Conservation (phyloP, 176 grass and related monocot genomes). For the Dactylis glomerata region DNA sequence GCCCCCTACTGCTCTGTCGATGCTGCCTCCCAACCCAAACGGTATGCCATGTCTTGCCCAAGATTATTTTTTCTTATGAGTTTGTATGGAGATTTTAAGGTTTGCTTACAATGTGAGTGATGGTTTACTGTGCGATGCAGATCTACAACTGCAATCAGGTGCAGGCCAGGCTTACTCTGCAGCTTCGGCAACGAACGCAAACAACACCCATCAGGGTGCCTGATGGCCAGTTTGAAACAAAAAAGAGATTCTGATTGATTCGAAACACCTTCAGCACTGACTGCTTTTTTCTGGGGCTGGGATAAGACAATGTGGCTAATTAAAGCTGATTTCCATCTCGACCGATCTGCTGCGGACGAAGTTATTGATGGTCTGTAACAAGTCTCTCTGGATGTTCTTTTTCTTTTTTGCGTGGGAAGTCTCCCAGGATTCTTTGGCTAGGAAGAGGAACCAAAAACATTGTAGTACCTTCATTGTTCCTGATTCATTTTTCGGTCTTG, state of each 20-base stretch:
- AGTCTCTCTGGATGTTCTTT: constrained; percentile 21
- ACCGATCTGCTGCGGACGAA: constrained; percentile 42
- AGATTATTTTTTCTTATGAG: neutral
- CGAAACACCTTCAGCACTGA: constrained; percentile 7
- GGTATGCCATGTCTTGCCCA: constrained; percentile 1
- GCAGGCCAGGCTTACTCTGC: constrained; percentile 17
- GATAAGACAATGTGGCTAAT: neutral
- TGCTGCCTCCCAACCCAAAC: constrained; percentile 28
- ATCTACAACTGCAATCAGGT: constrained; percentile 21
- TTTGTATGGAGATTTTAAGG: neutral
- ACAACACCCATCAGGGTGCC: constrained; percentile 5
- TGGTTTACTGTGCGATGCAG: constrained; percentile 3
- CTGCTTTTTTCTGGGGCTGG: neutral
- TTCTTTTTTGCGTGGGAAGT: neutral
- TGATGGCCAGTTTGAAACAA: constrained; percentile 13
- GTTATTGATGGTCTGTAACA: constrained; percentile 55
- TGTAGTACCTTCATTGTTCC: neutral
- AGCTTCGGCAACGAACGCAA: neutral
- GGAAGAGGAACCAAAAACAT: neutral
- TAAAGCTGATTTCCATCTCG: constrained; percentile 13
- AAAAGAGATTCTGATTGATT: neutral
- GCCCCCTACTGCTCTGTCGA: constrained; percentile 32
- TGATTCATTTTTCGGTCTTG: neutral
- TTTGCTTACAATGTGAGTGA: neutral
- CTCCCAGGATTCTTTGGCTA: neutral